Conservation (phyloP, 257 asterid species). For the Ocimum tenuiflorum region DNA sequence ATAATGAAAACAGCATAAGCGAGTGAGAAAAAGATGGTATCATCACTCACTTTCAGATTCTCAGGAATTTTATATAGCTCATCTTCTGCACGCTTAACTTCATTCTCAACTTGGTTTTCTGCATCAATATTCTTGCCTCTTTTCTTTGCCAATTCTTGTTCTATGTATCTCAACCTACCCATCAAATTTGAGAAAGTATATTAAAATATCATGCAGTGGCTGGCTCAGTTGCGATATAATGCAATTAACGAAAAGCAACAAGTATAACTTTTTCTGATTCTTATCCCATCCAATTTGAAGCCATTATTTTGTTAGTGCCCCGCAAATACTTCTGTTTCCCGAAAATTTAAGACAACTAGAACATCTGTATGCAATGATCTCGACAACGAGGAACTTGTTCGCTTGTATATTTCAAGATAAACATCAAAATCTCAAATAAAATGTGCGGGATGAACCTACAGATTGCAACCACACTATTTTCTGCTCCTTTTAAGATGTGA, state of each 20-base stretch:
- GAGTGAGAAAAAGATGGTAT: background rate
- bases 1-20: background rate
- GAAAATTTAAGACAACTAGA: background rate
- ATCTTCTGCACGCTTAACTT: conserved; percentile 75
- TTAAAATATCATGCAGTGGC: background rate
- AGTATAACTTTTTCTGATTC: background rate
- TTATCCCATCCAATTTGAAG: background rate
- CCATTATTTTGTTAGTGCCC: background rate
- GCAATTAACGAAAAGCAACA: background rate
- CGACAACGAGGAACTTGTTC: background rate
- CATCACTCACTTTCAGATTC: conserved; percentile 68
- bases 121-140: conserved; percentile 61
- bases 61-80: conserved; percentile 86
- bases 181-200: background rate
- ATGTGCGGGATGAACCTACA: background rate
- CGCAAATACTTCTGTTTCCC: background rate
- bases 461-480: background rate
- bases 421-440: background rate
- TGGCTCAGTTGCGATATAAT: background rate
- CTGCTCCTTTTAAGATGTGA: background rate
- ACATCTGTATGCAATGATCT: background rate
- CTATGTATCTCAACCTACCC: conserved; percentile 77
- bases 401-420: background rate
- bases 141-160: conserved; percentile 88
- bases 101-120: conserved; percentile 55